Conservation (phyloP, 306 rosid species). For the Erythrophleum fordii region DNA sequence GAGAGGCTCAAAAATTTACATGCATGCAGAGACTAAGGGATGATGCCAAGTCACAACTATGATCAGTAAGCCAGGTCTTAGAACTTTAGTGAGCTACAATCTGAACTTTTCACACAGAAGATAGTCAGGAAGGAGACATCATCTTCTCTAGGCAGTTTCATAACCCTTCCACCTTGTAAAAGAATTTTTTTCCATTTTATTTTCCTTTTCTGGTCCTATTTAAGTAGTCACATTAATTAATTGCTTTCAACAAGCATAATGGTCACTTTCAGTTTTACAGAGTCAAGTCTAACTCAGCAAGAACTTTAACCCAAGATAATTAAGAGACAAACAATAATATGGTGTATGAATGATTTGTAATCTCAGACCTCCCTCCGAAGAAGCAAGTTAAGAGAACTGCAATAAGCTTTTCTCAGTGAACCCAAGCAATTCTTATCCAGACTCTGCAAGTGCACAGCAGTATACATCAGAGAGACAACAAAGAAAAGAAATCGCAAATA, state of each 20-base stretch:
- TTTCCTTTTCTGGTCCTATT: background rate
- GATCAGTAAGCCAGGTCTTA: background rate
- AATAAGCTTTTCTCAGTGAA: slow-evolving; percentile 92
- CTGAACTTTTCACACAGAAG: slow-evolving; percentile 17
- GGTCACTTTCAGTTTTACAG: slow-evolving; percentile 14
- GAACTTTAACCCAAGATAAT: slow-evolving; percentile 24
- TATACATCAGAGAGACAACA: slow-evolving; percentile 31
- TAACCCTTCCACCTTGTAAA: background rate
- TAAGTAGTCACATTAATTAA: slow-evolving; percentile 8
- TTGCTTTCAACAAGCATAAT: background rate
- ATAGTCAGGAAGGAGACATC: background rate
- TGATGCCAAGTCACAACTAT: background rate
- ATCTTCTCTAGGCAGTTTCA: background rate
- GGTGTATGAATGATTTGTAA: slow-evolving; percentile 29
- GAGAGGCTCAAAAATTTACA: background rate
- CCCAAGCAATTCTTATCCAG: slow-evolving; percentile 96
- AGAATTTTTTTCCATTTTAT: background rate
- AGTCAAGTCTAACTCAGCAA: background rate
- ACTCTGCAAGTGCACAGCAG: slow-evolving; percentile 64
- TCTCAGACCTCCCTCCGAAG: slow-evolving; percentile 90
- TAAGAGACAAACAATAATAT: slow-evolving; percentile 32
- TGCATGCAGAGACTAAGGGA: background rate
- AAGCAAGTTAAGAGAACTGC: slow-evolving; percentile 95
- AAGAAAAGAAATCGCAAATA: slow-evolving; percentile 21
- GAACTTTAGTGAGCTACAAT: slow-evolving; percentile 2